Evolutionary conservation across 2,329 filamentous ascomycete genomes (phyloP), one percentile per base, ranked within the genome.

Genomic region (Hymenoscyphus infarciens): DNA sequence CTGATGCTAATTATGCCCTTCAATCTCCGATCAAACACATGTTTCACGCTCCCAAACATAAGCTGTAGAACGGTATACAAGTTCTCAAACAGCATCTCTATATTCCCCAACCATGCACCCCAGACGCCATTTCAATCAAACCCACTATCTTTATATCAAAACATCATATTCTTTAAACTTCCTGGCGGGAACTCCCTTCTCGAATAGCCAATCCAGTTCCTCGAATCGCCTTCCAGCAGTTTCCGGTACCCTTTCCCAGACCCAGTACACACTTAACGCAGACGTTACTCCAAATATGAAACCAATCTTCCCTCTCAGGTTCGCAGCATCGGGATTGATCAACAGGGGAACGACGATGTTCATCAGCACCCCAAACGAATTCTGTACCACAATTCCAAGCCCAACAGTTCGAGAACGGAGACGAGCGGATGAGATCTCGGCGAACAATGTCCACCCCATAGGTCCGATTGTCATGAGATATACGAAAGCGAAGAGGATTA

Each of bases 121-220:
- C 8, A 52, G 35, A 52, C 45, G 45, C 45, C 45, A 52, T 52
- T 52, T 22, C 22, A 22, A 52, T 22, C 22, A 22, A 52, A 52
- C 10, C 11, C 45, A 13, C 15, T 8, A 22, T 13, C 19, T 11
- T 45, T 8, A 45, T 25, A 31, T 29, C 22, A 57, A 29, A 58
- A 61, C 39, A 16, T 35, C 33, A 38, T 61, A 63, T 5, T 63
- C 33, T n/a, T 64, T 68, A 64, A 70, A 70, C 45, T 66, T 67
- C 27, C 67, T 57, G 1, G 72, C 70, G 13, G 66, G 62, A 62
- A 74, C 61, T 56, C 69, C 58, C 42, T 64, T 66, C 59, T 66
- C 88, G 71, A 96, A 96, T 57, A 96, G 80, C 60, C 93, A 72
- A 74, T 96, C 91, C 63, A 96, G 79, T 76, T 96, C 92, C 8